A percentile compares a stretch with the other conserved stretches of the same genome.
These are phyloP conservation scores for Plasmodium vinckei DNA, from an alignment of 169 alveolate genomes.

Conservation along the genomic window DNA sequence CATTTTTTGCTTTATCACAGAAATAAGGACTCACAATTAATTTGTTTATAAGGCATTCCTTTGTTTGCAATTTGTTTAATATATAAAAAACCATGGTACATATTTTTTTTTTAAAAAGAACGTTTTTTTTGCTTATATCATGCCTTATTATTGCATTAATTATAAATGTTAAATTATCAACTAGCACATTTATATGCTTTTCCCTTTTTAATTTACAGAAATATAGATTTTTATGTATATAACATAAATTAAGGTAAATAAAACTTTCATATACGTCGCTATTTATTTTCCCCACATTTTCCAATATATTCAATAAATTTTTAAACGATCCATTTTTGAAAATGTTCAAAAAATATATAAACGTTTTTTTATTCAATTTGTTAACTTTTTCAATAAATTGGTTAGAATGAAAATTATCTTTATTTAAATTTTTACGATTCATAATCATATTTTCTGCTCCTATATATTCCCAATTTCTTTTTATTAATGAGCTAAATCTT, in stretches of 20 bases:
- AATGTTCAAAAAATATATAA: slow-evolving; percentile 27
- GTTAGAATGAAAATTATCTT: slow-evolving; percentile 8
- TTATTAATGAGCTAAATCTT: neutral
- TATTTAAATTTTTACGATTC: neutral
- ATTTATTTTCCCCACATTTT: slow-evolving; percentile 1
- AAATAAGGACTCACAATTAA: neutral
- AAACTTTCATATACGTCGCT: slow-evolving; percentile 3
- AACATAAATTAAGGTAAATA: slow-evolving; percentile 28
- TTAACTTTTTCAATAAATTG: slow-evolving; percentile 23
- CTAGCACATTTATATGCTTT: slow-evolving; percentile 7
- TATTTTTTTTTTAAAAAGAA: slow-evolving; percentile 14
- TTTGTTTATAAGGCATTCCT: slow-evolving; percentile 23
- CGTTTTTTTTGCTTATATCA: neutral
- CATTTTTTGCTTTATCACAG: neutral
- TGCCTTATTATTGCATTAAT: neutral
- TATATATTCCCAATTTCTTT: slow-evolving; percentile 9
- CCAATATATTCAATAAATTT: slow-evolving; percentile 10
- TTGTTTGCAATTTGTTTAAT: slow-evolving; percentile 50
- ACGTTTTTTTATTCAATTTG: slow-evolving; percentile 5
- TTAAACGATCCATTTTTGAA: slow-evolving; percentile 37
- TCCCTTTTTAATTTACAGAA: slow-evolving; percentile 25
- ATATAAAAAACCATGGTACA: slow-evolving; percentile 31
- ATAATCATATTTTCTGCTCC: slow-evolving; percentile 13
- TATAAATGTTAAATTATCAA: slow-evolving; percentile 5
- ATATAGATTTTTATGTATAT: slow-evolving; percentile 11